Conservation (phyloP, 805 yeast genomes). For the Nakazawaea sp. region DNA sequence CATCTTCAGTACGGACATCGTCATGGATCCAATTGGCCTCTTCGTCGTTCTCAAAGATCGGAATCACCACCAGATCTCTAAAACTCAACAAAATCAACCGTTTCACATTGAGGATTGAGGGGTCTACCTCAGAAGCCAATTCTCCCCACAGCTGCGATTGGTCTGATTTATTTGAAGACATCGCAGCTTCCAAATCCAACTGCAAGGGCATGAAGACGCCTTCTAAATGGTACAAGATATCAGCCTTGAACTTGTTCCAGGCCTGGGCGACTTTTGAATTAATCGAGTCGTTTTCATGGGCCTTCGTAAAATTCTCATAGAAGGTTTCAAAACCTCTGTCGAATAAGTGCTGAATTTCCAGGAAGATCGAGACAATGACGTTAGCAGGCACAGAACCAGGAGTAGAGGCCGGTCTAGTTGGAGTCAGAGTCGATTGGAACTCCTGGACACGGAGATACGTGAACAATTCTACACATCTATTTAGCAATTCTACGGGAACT, state of each 20-base stretch:
- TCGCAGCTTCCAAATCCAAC: slow-evolving; percentile 29
- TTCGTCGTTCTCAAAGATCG: slow-evolving; percentile 37
- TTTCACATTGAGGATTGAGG: slow-evolving; percentile 2
- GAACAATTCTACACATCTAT: slow-evolving; percentile 35
- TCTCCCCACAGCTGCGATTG: slow-evolving; percentile 7
- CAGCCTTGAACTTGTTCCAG: slow-evolving; percentile 54
- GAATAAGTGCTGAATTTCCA: slow-evolving; percentile 39
- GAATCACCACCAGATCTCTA: slow-evolving; percentile 47
- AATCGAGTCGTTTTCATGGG: slow-evolving; percentile 15
- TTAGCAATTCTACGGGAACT: slow-evolving; percentile 52
- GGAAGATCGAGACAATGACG: slow-evolving; percentile 32
- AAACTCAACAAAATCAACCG: slow-evolving; percentile 34
- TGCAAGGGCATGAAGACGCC: slow-evolving; percentile 59
- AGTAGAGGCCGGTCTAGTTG: background rate
- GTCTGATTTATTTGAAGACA: slow-evolving; percentile 18
- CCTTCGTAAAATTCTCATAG: slow-evolving; percentile 21
- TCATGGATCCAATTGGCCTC: slow-evolving; percentile 7
- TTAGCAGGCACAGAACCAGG: slow-evolving; percentile 8
- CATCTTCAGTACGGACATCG: background rate
- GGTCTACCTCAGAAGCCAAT: background rate
- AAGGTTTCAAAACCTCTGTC: slow-evolving; percentile 30
- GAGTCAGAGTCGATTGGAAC: slow-evolving; percentile 1
- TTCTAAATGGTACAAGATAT: slow-evolving; percentile 49
- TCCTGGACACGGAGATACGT: slow-evolving; percentile 18
- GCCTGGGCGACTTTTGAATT: slow-evolving; percentile 30